Evolutionary conservation across 2,329 filamentous ascomycete genomes (phyloP).

Genomic region (Pseudonectria buxi): DNA sequence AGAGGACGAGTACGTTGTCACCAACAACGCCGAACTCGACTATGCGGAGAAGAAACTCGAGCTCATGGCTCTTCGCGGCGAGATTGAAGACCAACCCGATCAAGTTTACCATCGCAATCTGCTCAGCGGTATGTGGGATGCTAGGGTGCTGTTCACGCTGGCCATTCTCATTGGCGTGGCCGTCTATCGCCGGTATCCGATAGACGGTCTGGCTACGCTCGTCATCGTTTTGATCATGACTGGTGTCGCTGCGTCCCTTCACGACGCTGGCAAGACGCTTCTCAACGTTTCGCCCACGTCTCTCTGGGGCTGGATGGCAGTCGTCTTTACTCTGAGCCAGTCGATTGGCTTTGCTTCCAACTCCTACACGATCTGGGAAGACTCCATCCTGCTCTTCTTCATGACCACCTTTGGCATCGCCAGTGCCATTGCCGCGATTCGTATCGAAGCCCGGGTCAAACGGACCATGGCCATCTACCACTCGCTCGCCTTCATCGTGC

Average conservation of each 20-base stretch:
- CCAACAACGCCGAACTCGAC: conserved; percentile 52
- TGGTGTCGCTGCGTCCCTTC: conserved; percentile 38
- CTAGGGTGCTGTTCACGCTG: conserved; percentile 26
- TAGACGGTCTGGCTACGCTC: conserved; percentile 34
- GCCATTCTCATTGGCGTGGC: conserved; percentile 22
- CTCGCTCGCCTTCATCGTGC: conserved; percentile 71
- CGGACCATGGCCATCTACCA: conserved; percentile 76
- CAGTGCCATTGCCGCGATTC: conserved; percentile 67
- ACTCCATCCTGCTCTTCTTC: conserved; percentile 88
- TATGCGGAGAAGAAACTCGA: conserved; percentile 53
- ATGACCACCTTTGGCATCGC: conserved; percentile 77
- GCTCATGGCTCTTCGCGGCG: conserved; percentile 32
- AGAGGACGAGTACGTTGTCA: conserved; percentile 47
- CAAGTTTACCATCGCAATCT: conserved; percentile 26
- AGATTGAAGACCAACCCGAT: conserved; percentile 35
- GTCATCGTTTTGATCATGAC: conserved; percentile 28
- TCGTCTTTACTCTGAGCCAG: conserved; percentile 75
- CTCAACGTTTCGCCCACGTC: conserved; percentile 59
- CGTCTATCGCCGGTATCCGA: conserved; percentile 26
- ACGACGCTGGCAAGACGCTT: conserved; percentile 37
- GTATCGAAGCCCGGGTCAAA: conserved; percentile 60
- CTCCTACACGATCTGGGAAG: conserved; percentile 98
- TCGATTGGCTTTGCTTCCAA: conserved; percentile 95
- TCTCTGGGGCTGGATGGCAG: conserved; percentile 82
- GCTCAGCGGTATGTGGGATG: conserved; percentile 31